phyloP scores from a whole-genome alignment of 2,329 filamentous ascomycete species.

The Aureobasidium sp. region DNA sequence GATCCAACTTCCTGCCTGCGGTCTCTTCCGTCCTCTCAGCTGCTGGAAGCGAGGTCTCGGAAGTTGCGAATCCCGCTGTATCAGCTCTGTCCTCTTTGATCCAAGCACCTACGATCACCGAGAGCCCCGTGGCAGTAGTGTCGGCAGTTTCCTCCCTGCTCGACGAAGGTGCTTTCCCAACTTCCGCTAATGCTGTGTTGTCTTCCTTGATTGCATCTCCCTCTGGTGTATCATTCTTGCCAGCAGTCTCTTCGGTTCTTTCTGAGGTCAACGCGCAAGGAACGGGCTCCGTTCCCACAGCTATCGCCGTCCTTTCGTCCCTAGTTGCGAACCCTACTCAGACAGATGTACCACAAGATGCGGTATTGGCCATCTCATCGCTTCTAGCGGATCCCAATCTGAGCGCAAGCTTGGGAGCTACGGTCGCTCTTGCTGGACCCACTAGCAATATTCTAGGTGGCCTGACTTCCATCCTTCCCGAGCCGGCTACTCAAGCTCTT shows the following conservation, averaged over 20 bases:
- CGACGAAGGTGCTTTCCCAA: not conserved
- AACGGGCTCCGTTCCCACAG: not conserved
- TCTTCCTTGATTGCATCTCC: not conserved
- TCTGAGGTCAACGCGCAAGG: not conserved
- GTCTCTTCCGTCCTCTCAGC: not conserved
- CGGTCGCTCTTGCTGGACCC: not conserved
- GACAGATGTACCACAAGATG: not conserved
- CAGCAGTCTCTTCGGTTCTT: not conserved
- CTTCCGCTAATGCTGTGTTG: not conserved
- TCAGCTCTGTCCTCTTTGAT: not conserved
- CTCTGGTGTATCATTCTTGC: not conserved
- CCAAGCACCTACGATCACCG: not conserved
- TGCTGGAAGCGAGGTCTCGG: not conserved
- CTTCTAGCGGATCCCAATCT: not conserved
- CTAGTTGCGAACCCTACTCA: not conserved
- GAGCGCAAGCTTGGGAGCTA: not conserved
- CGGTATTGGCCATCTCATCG: not conserved
- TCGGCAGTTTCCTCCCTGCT: not conserved
- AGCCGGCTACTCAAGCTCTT: not conserved
- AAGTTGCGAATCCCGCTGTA: not conserved
- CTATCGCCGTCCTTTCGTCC: not conserved
- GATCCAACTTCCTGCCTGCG: not conserved
- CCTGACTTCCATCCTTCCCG: not conserved
- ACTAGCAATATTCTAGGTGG: not conserved
- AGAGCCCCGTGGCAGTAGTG: not conserved